phyloP scores from a whole-genome alignment of 73 alveolate genomes.

The Paramecium caudatum region DNA sequence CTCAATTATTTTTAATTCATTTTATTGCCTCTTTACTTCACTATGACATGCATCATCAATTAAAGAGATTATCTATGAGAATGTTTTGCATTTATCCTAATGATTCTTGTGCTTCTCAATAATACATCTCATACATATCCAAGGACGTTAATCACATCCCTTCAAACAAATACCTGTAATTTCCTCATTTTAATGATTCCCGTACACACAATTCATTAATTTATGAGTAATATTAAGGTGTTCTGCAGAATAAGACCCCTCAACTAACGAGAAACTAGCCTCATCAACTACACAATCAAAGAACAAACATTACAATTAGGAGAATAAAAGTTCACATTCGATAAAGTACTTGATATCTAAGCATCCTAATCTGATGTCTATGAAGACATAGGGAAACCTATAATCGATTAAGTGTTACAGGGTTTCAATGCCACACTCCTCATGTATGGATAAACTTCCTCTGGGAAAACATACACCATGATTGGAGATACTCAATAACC shows the following conservation, averaged over 20 bases:
- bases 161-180: too few relatives aligned
- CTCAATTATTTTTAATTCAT: too few relatives aligned
- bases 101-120: too few relatives aligned
- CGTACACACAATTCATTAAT: too few relatives aligned
- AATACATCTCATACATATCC: too few relatives aligned
- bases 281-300: constrained; percentile 74
- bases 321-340: constrained; percentile 87
- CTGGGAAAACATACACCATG: constrained; percentile 96
- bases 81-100: too few relatives aligned
- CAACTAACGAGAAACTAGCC: constrained; percentile 81
- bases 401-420: constrained; percentile 87
- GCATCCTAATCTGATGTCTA: constrained; percentile 90
- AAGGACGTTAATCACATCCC: too few relatives aligned
- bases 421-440: constrained; percentile 95
- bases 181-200: too few relatives aligned
- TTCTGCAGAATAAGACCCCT: constrained; percentile 89
- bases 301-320: neutral
- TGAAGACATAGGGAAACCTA: constrained; percentile 90
- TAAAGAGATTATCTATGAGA: too few relatives aligned
- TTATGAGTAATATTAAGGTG: constrained; percentile 79
- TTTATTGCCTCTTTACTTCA: too few relatives aligned
- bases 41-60: too few relatives aligned
- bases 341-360: constrained; percentile 88
- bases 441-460: constrained; percentile 93
- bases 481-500: constrained; percentile 84